Evolutionary conservation across 768 basidiomycete genomes (phyloP).

Genomic region (Auriculariales sp.): DNA sequence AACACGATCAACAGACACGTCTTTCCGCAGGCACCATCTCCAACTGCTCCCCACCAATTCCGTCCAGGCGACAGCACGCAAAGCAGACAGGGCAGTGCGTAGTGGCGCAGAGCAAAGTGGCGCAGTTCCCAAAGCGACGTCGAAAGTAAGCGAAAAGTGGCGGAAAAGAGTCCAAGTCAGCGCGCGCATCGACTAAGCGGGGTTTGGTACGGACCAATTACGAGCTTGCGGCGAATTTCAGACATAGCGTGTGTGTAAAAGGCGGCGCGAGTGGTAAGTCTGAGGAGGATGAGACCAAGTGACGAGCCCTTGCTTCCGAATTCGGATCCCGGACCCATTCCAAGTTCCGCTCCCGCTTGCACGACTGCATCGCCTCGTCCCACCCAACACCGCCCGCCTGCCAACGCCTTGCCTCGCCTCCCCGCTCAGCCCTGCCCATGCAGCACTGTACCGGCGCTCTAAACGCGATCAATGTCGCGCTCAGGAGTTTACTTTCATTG

Average conservation of each 20-base stretch:
- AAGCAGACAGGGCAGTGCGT: background rate
- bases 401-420: no score
- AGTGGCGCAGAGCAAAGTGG: background rate
- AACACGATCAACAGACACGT: conserved; percentile 93
- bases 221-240: conserved; percentile 96
- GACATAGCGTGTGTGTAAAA: conserved; percentile 40
- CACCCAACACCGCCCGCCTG: no score
- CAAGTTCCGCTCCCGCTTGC: no score
- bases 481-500: no score
- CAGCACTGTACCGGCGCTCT: no score
- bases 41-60: conserved; percentile 30
- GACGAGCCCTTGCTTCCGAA: no score
- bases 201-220: conserved; percentile 35
- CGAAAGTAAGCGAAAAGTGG: background rate
- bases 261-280: no score
- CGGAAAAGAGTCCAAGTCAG: background rate
- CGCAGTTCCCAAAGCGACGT: background rate
- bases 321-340: no score
- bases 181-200: background rate
- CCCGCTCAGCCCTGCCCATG: no score
- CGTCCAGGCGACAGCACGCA: background rate
- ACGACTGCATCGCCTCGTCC: no score
- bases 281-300: no score
- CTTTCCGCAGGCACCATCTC: conserved; percentile 97
- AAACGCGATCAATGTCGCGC: no score